Evolutionary conservation across 768 basidiomycete species (phyloP).

Genomic region (Tephrocybe sp.): DNA sequence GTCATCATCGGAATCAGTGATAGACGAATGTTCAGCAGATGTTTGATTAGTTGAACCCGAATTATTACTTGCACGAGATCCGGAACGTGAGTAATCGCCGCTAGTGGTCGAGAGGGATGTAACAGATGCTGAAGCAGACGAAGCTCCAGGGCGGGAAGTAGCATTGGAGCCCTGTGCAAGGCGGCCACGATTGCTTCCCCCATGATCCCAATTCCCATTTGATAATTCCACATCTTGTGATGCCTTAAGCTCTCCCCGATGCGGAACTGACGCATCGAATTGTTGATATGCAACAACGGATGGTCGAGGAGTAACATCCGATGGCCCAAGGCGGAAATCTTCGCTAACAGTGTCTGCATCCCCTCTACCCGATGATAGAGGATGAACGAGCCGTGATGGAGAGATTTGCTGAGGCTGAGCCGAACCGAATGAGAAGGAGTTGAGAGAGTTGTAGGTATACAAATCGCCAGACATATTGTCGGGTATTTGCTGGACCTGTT

Average conservation of each 20-base stretch:
- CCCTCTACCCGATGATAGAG: conserved; percentile 29
- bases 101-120: conserved; percentile 37
- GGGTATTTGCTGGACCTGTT: conserved; percentile 8
- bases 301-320: conserved; percentile 51
- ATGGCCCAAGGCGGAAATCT: conserved; percentile 25
- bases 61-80: conserved; percentile 25
- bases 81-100: conserved; percentile 29
- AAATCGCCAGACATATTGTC: conserved; percentile 21
- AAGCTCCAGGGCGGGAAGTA: conserved; percentile 45
- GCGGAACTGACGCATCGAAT: conserved; percentile 33
- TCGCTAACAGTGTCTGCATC: conserved; percentile 35
- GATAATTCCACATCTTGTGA: conserved; percentile 4
- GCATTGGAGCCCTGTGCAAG: conserved; percentile 32
- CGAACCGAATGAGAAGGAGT: conserved; percentile 48
- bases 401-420: conserved; percentile 30
- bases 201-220: conserved; percentile 4
- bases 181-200: conserved; percentile 9
- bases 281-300: conserved; percentile 37
- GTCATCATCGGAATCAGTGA: conserved; percentile 36
- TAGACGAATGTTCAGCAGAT: conserved; percentile 33
- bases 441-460: conserved; percentile 43
- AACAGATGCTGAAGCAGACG: conserved; percentile 43
- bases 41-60: conserved; percentile 33
- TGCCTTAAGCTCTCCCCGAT: conserved; percentile 6
- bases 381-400: conserved; percentile 33